Evolutionary conservation across 768 basidiomycete species (phyloP).

Genomic region (Kondoa malvinella): DNA sequence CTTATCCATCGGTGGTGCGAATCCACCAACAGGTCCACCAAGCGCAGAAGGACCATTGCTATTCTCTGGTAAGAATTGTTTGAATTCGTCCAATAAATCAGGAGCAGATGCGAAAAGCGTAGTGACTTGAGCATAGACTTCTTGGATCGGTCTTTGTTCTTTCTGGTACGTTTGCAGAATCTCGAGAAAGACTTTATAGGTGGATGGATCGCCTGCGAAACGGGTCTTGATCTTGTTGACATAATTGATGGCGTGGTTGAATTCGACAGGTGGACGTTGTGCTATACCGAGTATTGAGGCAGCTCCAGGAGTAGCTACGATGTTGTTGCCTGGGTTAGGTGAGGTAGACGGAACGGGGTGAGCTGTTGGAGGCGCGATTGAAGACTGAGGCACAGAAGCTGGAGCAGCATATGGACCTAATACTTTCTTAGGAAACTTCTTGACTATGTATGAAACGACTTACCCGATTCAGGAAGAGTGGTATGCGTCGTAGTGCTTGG

Average conservation of each 20-base stretch:
- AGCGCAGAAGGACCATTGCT: constrained; percentile 10
- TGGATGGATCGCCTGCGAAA: constrained; percentile 69
- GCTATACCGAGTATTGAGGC: constrained; percentile 6
- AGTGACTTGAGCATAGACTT: constrained; percentile 31
- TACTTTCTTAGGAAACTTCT: too few relatives aligned
- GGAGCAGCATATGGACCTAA: constrained; percentile 1
- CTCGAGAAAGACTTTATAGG: constrained; percentile 40
- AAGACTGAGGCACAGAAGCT: not conserved
- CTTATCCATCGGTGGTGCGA: not conserved
- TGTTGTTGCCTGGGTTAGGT: not conserved
- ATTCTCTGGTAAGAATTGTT: constrained; percentile 28
- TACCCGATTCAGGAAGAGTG: not conserved
- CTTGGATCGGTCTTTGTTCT: constrained; percentile 43
- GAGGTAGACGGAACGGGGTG: not conserved
- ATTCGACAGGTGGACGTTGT: constrained; percentile 24
- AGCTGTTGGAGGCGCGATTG: not conserved
- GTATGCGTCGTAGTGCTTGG: not conserved
- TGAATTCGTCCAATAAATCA: constrained; percentile 29
- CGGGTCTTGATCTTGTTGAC: constrained; percentile 96
- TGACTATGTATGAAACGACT: too few relatives aligned
- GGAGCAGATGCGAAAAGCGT: constrained; percentile 25
- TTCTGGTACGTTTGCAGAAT: constrained; percentile 39
- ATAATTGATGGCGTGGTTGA: constrained; percentile 83
- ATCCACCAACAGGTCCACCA: not conserved
- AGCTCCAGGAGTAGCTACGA: not conserved